phyloP scores from a whole-genome alignment of 306 rosid genomes.

The Senna tora region DNA sequence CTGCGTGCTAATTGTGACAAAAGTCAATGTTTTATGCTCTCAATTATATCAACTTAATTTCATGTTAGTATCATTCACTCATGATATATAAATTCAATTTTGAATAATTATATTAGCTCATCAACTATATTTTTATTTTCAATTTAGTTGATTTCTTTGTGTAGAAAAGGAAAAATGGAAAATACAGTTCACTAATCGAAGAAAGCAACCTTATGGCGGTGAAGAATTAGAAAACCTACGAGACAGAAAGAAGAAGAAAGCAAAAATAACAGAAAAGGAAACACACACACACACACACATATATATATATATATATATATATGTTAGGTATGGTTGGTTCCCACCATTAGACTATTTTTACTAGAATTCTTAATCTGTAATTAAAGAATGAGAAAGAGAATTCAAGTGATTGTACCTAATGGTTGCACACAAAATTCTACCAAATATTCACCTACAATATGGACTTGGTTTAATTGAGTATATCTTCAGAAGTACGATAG shows the following conservation, averaged over 20 bases:
- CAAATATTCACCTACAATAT: neutral
- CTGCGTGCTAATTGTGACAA: neutral
- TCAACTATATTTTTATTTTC: no score
- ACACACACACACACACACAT: neutral
- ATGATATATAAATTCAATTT: no score
- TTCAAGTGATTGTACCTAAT: neutral
- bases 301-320: neutral
- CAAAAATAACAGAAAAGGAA: no score
- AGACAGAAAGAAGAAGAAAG: no score
- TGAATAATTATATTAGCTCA: no score
- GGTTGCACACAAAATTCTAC: neutral
- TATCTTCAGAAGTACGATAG: no score
- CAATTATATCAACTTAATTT: neutral
- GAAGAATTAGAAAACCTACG: no score
- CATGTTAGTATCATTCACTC: neutral
- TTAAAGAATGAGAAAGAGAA: neutral
- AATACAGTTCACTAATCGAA: no score
- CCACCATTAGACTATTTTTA: constrained; percentile 18
- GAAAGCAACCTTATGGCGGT: no score
- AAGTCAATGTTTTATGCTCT: neutral
- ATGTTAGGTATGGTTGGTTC: constrained; percentile 42
- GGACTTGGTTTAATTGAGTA: neutral
- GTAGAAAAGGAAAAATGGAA: no score
- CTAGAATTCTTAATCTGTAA: constrained; percentile 8
- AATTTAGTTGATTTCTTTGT: no score